Percentiles rank a stretch among this genome's conserved stretches.
Conservation (phyloP, 108 stramenopile genomes). For the Cyclotella kingstonii region DNA sequence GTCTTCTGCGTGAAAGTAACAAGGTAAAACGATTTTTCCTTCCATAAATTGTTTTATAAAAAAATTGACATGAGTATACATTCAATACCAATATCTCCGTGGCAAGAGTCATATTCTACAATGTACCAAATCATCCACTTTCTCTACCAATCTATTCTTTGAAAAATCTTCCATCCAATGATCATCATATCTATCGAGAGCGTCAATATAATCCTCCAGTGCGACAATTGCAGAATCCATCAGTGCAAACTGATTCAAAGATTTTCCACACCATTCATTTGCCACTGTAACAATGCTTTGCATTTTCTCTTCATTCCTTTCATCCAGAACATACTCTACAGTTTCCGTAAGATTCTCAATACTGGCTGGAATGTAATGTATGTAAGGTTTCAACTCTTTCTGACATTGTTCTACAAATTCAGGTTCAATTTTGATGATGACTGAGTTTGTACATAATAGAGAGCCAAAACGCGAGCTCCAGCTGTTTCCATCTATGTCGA, state of each 20-base stretch:
- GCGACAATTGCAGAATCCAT: slow-evolving; percentile 11
- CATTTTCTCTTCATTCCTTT: slow-evolving; percentile 27
- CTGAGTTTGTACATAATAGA: slow-evolving; percentile 53
- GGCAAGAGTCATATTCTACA: no score
- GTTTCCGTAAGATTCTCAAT: slow-evolving; percentile 34
- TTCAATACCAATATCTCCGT: no score
- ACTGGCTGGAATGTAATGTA: slow-evolving; percentile 50
- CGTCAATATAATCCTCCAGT: slow-evolving; percentile 21
- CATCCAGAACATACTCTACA: slow-evolving; percentile 29
- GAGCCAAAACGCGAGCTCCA: slow-evolving; percentile 47
- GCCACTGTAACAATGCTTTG: slow-evolving; percentile 35
- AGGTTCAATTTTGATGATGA: slow-evolving; percentile 54
- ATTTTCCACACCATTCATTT: slow-evolving; percentile 43
- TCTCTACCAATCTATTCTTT: no score
- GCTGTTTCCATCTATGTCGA: slow-evolving; percentile 59
- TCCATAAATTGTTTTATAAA: no score
- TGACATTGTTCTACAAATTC: slow-evolving; percentile 47
- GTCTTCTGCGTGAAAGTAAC: no score
- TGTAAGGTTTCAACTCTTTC: slow-evolving; percentile 26
- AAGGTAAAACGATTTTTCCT: no score
- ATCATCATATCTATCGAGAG: slow-evolving; percentile 19
- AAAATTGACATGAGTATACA: no score
- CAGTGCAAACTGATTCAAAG: slow-evolving; percentile 18
- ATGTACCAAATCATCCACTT: no score
- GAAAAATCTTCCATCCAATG: no score